phyloP scores from a whole-genome alignment of 2,329 filamentous ascomycete genomes.

The Aspergillus amoenus region DNA sequence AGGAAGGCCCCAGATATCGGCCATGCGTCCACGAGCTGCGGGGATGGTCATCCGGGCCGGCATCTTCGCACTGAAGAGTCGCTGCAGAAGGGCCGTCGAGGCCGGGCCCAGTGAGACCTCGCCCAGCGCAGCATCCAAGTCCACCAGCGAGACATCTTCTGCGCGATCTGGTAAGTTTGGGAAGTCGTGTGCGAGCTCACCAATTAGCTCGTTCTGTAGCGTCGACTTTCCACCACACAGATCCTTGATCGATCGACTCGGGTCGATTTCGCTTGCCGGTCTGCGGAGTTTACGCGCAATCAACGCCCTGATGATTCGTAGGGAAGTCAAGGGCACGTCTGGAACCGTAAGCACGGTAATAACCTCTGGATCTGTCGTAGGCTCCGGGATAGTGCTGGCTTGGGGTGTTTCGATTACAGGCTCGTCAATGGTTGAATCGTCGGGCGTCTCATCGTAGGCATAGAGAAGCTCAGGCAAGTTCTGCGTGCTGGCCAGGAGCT shows the following conservation, averaged over 20 bases:
- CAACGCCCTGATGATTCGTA: slow-evolving; percentile 1
- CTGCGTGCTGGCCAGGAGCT: not conserved
- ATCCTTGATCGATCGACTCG: not conserved
- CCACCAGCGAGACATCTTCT: not conserved
- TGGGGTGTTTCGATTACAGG: not conserved
- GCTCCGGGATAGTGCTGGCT: not conserved
- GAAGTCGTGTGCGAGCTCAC: slow-evolving; percentile 4
- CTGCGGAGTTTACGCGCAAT: slow-evolving; percentile 4
- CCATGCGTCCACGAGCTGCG: not conserved
- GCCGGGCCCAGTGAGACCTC: not conserved
- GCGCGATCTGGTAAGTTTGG: not conserved
- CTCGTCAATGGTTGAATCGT: not conserved
- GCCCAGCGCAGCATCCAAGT: not conserved
- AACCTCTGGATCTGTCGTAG: not conserved
- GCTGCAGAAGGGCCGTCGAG: not conserved
- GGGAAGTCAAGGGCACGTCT: not conserved
- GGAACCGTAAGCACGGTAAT: not conserved
- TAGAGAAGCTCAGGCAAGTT: not conserved
- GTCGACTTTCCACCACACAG: slow-evolving; percentile 5
- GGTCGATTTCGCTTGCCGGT: slow-evolving; percentile 1
- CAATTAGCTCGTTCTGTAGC: slow-evolving; percentile 7
- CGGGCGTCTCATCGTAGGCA: not conserved
- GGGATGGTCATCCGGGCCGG: not conserved
- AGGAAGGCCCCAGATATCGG: not conserved
- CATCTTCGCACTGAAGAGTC: slow-evolving; percentile 8